Base-by-base conservation (phyloP, 495 filamentous ascomycete species). In the Xylaria intraflava region DNA sequence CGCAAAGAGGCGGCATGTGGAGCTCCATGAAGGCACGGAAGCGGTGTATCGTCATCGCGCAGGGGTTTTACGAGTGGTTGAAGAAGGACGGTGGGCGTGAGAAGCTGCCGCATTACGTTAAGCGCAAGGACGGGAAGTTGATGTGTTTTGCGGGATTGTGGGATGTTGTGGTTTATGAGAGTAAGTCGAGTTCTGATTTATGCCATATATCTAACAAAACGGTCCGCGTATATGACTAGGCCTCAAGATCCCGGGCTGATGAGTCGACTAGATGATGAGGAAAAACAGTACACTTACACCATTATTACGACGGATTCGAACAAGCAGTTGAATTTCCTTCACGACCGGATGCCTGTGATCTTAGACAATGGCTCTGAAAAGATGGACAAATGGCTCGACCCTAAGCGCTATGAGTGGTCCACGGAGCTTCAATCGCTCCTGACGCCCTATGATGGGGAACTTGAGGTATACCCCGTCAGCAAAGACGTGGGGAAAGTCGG, bases 1-100 rank as follows among this genome's bases (percentile, higher is more conserved):
- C 78, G 1, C 79, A 85, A 7, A 78, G 85, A 20, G 78, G 81
- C 2, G 90, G 90, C 11, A 89, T 96, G 83, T 98, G 93, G 93
- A 85, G 79, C 23, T 79, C 76, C 12, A 95, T 97, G 87, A 96
- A 95, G 67, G 78, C 82, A 44, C 80, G 74, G 60, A 95, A 96
- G 66, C 78, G 93, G 22, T 98, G 93, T 64, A 73, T 96, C 38
- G 83, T 98, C 2, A 58, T 92, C 3, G 89, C 86, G 12, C 84
- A 96, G 68, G 93, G 93, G 2, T 98, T 96, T 69, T 98, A 92
- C 67, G 93, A 98, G 68, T 98, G 93, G 93, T 68, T 93, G 47
- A 89, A 93, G 67, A 88, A 89, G 61, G 79, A 82, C 24, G 83
- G 82, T 0, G 77, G 83, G 1, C 92, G 88, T 59, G 83, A 89